A percentile compares a stretch with the other conserved stretches of the same genome.
These are phyloP conservation scores for Mortierella sp. DNA, from an alignment of 371 early-diverging fungal species.

Conservation along the genomic window DNA sequence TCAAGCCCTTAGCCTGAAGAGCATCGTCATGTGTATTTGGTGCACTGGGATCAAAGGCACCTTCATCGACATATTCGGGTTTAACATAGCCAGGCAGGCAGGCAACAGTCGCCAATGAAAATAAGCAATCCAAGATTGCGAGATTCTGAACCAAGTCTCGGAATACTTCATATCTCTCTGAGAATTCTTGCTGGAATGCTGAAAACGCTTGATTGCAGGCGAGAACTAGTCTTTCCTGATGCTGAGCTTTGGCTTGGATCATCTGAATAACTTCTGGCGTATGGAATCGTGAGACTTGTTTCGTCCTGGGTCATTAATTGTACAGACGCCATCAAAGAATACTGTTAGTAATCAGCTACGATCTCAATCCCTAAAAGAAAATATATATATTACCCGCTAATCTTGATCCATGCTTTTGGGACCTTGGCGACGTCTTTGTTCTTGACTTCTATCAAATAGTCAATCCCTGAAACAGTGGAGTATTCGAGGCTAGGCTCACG, in stretches of 20 bases:
- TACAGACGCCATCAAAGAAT: no score
- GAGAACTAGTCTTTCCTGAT: conserved; percentile 73
- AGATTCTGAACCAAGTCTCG: conserved; percentile 72
- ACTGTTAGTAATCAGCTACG: no score
- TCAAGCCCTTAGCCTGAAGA: neutral
- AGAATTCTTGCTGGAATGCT: conserved; percentile 68
- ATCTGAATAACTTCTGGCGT: conserved; percentile 74
- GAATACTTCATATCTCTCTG: conserved; percentile 72
- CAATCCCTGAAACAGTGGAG: conserved; percentile 69
- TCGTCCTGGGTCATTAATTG: conserved; percentile 74
- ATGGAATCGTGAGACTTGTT: conserved; percentile 86
- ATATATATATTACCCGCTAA: conserved; percentile 77
- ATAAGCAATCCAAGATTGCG: conserved; percentile 82
- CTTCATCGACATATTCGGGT: conserved; percentile 67
- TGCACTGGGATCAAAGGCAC: conserved; percentile 47
- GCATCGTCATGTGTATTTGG: conserved; percentile 69
- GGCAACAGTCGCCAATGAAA: conserved; percentile 77
- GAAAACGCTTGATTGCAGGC: conserved; percentile 72
- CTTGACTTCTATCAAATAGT: conserved; percentile 80
- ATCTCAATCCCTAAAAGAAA: no score
- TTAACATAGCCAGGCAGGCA: conserved; percentile 77
- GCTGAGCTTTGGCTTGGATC: conserved; percentile 79
- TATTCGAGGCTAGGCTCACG: conserved; percentile 64
- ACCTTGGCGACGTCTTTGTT: conserved; percentile 63
- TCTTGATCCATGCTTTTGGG: conserved; percentile 82